phyloP scores from a whole-genome alignment of 371 early-diverging fungal genomes.

The Lichtheimia ornata region DNA sequence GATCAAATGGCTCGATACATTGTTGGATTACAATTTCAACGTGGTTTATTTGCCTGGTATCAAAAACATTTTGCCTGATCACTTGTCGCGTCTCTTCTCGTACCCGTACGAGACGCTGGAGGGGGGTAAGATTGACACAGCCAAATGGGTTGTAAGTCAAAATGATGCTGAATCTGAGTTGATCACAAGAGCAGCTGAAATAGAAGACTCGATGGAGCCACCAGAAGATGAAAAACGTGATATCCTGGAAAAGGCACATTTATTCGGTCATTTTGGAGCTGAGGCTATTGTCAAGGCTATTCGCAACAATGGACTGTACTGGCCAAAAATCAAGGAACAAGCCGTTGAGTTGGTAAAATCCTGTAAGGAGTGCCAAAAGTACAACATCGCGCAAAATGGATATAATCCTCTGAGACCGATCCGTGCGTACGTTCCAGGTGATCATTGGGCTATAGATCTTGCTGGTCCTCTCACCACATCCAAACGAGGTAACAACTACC shows the following conservation, averaged over 20 bases:
- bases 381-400: background rate
- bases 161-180: background rate
- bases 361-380: background rate
- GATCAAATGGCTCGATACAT: slow-evolving; percentile 14
- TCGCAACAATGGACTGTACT: background rate
- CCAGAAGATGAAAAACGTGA: slow-evolving; percentile 7
- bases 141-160: background rate
- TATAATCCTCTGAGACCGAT: background rate
- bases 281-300: background rate
- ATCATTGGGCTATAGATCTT: background rate
- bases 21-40: slow-evolving; percentile 10
- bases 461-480: background rate
- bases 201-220: background rate
- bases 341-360: background rate
- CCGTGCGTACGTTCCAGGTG: slow-evolving; percentile 8
- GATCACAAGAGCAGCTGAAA: background rate
- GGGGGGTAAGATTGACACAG: background rate
- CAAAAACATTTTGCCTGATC: slow-evolving; percentile 6
- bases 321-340: background rate
- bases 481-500: background rate
- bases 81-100: slow-evolving; percentile 10
- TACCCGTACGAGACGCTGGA: background rate
- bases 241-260: slow-evolving; percentile 13
- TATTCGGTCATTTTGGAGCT: slow-evolving; percentile 16
- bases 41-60: slow-evolving; percentile 14